Evolutionary conservation across 345 rosid species (phyloP).

Genomic region (Odontarrhena argentea): DNA sequence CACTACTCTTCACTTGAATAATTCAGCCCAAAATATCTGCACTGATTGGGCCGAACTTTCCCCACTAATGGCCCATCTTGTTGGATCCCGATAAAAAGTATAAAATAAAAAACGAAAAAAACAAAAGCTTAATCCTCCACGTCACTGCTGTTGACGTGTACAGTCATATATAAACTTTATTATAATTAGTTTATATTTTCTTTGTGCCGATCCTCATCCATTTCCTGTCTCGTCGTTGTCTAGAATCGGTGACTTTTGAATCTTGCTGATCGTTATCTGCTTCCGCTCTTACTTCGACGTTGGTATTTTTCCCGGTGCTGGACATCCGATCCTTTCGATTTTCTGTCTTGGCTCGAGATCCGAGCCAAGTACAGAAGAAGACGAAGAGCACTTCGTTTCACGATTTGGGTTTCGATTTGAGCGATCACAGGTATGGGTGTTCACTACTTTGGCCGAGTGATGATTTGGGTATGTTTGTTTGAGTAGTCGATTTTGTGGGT

Average conservation of each 20-base stretch:
- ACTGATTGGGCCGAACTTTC: neutral
- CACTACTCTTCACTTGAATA: neutral
- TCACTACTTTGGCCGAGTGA: neutral
- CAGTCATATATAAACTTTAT: constrained; percentile 20
- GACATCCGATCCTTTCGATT: constrained; percentile 38
- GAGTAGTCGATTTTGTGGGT: neutral
- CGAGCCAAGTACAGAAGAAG: constrained; percentile 78
- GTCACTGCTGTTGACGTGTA: constrained; percentile 36
- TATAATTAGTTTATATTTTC: neutral
- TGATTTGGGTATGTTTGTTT: neutral
- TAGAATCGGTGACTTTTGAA: constrained; percentile 40
- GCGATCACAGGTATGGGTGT: constrained; percentile 14
- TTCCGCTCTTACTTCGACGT: constrained; percentile 12
- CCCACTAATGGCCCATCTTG: neutral
- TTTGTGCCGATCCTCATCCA: constrained; percentile 37
- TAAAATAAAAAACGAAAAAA: neutral
- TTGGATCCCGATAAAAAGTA: neutral
- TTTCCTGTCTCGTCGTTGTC: constrained; percentile 36
- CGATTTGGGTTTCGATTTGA: constrained; percentile 33
- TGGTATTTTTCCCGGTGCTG: constrained; percentile 7
- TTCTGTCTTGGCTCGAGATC: constrained; percentile 95
- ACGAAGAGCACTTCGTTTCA: constrained; percentile 42
- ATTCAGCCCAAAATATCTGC: constrained; percentile 4
- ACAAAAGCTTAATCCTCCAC: constrained; percentile 12
- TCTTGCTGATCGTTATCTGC: constrained; percentile 36